Conservation (phyloP, 202 grass and related monocot genomes). For the Zizania palustris region DNA sequence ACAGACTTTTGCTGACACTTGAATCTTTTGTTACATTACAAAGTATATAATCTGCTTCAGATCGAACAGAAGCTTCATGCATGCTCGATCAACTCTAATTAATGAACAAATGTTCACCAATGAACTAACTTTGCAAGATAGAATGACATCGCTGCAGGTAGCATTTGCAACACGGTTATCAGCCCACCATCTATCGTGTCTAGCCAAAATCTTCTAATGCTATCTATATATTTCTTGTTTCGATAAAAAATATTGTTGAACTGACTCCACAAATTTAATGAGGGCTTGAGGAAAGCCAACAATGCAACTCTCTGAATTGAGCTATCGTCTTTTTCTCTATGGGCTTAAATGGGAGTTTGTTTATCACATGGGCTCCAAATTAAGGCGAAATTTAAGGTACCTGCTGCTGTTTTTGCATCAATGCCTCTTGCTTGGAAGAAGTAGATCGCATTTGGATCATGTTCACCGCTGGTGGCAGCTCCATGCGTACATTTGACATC, state of each 20-base stretch:
- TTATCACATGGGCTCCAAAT: constrained; percentile 82
- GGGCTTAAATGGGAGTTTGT: constrained; percentile 74
- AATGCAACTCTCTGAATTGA: constrained; percentile 64
- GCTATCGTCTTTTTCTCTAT: constrained; percentile 53
- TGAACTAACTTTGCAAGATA: too few relatives aligned
- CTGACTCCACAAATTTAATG: background rate
- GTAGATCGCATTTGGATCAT: constrained; percentile 78
- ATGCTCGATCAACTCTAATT: too few relatives aligned
- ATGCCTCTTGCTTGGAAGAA: constrained; percentile 87
- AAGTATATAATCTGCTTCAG: too few relatives aligned
- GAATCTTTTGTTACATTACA: too few relatives aligned
- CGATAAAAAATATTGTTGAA: constrained; percentile 11
- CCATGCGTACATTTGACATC: constrained; percentile 95
- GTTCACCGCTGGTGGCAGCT: constrained; percentile 90
- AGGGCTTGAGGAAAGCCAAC: constrained; percentile 28
- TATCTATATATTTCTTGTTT: constrained; percentile 1
- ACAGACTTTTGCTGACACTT: too few relatives aligned
- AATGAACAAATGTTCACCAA: too few relatives aligned
- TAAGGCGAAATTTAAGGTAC: constrained; percentile 80
- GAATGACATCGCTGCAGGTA: too few relatives aligned
- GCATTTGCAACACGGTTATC: background rate
- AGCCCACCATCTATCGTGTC: background rate
- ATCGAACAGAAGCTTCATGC: too few relatives aligned
- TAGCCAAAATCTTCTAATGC: background rate
- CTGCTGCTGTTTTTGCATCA: constrained; percentile 63